Percentiles rank a stretch among this genome's conserved stretches.
These are phyloP conservation scores for Mycosarcoma mackinlayi DNA, from an alignment of 1,284 basidiomycete species.

Conservation along the genomic window DNA sequence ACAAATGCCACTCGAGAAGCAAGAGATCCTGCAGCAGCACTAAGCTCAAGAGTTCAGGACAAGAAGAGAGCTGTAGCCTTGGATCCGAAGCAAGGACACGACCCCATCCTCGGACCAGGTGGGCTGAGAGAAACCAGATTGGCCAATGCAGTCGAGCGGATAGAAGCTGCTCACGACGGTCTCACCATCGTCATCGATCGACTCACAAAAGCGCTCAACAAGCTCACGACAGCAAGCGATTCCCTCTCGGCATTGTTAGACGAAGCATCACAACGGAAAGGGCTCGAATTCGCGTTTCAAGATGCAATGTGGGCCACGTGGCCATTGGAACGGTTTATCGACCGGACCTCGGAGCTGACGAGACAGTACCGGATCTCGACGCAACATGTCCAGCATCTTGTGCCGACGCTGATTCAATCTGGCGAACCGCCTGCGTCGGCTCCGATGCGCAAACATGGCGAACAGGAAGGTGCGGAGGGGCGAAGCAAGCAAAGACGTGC, in stretches of 20 bases:
- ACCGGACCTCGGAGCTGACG: constrained; percentile 21
- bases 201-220: constrained; percentile 42
- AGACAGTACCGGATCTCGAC: constrained; percentile 45
- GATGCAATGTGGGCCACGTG: constrained; percentile 61
- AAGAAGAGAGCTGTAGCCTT: constrained; percentile 25
- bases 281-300: constrained; percentile 45
- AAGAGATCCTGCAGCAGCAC: constrained; percentile 8
- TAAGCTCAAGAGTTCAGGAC: constrained; percentile 12
- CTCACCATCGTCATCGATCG: constrained; percentile 22
- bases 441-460: constrained; percentile 1
- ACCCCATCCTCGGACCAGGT: constrained; percentile 32
- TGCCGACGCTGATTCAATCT: constrained; percentile 37
- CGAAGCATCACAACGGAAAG: constrained; percentile 47
- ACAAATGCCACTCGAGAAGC: constrained; percentile 15
- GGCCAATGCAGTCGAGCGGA: constrained; percentile 24
- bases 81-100: constrained; percentile 26
- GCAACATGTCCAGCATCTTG: constrained; percentile 29
- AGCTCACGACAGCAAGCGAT: constrained; percentile 43
- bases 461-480: constrained; percentile 7
- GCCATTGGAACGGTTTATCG: constrained; percentile 57
- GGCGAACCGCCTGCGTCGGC: constrained; percentile 24
- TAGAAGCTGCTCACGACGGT: constrained; percentile 39
- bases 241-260: constrained; percentile 32
- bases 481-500: constrained; percentile 20
- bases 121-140: constrained; percentile 35